These are phyloP conservation scores for Fusarium virguliforme DNA, from an alignment of 2,329 filamentous ascomycete genomes.

Conservation along the genomic window DNA sequence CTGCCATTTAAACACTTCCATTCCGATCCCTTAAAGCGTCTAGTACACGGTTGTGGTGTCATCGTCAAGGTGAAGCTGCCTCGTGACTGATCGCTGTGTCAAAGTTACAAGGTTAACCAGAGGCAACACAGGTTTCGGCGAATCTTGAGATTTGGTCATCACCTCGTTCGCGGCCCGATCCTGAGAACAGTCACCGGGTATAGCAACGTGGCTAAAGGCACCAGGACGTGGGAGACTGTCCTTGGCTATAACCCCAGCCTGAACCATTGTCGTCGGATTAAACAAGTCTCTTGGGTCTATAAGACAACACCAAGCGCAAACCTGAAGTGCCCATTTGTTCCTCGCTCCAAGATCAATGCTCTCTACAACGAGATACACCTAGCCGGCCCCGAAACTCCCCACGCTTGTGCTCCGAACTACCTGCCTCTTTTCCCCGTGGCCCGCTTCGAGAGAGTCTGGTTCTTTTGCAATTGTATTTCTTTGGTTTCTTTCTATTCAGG, in stretches of 20 bases:
- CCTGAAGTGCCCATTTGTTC: constrained; percentile 33
- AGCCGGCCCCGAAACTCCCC: constrained; percentile 42
- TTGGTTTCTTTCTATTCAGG: constrained; percentile 50
- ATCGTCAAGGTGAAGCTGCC: neutral
- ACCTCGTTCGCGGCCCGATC: neutral
- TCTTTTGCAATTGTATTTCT: constrained; percentile 28
- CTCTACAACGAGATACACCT: constrained; percentile 33
- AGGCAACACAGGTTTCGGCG: neutral
- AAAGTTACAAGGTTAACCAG: no score
- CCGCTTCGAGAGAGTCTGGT: constrained; percentile 26
- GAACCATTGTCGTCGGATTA: constrained; percentile 25
- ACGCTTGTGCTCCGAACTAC: constrained; percentile 30
- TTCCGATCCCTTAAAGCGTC: no score
- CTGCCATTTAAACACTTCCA: no score
- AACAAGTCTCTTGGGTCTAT: constrained; percentile 32
- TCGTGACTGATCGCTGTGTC: no score
- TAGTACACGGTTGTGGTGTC: neutral
- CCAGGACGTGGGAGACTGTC: neutral
- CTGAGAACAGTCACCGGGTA: neutral
- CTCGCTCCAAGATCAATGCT: constrained; percentile 38
- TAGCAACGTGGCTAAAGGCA: neutral
- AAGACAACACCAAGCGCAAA: constrained; percentile 38
- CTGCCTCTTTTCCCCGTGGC: constrained; percentile 5
- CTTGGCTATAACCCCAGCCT: constrained; percentile 2
- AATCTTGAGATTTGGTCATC: no score